Conservation (phyloP, 2,329 filamentous ascomycete genomes). For the Ophiostoma ulmi region DNA sequence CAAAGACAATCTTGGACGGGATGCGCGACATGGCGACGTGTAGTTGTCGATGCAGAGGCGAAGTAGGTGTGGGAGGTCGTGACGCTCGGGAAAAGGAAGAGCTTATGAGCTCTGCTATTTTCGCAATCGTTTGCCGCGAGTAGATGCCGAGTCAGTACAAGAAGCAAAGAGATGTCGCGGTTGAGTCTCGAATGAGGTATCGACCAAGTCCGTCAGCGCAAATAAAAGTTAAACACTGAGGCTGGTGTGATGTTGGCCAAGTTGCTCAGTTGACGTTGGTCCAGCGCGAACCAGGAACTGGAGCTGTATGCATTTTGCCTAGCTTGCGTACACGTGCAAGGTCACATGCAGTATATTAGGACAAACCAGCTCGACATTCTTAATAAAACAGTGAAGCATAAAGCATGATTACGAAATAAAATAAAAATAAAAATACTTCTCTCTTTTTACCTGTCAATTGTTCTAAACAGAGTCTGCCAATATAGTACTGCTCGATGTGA, state of each 20-base stretch:
- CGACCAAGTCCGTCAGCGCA: neutral
- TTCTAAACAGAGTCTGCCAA: too few relatives aligned
- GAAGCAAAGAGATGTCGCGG: too few relatives aligned
- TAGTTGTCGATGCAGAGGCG: neutral
- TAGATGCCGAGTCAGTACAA: neutral
- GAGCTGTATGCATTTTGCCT: conserved; percentile 14
- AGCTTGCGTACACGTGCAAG: neutral
- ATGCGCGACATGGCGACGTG: conserved; percentile 61
- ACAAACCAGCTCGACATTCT: neutral
- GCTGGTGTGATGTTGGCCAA: neutral
- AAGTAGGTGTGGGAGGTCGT: too few relatives aligned
- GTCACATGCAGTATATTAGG: neutral
- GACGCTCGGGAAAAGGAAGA: neutral
- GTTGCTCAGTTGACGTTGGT: neutral
- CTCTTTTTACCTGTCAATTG: too few relatives aligned
- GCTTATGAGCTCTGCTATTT: neutral
- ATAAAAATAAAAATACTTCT: too few relatives aligned
- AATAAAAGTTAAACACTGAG: neutral
- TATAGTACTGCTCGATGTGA: too few relatives aligned
- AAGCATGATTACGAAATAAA: too few relatives aligned
- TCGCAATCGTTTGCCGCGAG: neutral
- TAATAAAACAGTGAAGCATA: too few relatives aligned
- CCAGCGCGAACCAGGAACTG: neutral
- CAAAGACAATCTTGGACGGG: conserved; percentile 74
- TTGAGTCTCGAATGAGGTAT: neutral